These are phyloP conservation scores for Poa pratensis DNA, from an alignment of 176 grass and related monocot species.

Conservation along the genomic window DNA sequence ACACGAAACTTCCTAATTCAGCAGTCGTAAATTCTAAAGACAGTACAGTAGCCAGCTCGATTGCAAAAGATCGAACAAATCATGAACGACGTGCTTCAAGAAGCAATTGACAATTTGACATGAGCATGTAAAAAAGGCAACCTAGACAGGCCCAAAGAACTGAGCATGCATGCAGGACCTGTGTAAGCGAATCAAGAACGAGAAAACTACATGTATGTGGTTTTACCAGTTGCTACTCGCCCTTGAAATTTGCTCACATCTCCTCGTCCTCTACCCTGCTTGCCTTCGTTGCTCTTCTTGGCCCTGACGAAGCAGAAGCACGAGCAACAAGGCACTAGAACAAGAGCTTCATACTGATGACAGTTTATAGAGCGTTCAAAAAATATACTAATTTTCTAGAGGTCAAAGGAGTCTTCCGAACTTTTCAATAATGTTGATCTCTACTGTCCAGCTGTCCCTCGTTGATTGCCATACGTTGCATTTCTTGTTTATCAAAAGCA, in stretches of 20 bases:
- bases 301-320: conserved; percentile 78
- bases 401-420: too few species aligned
- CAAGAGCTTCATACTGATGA: conserved; percentile 59
- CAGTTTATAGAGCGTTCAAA: too few species aligned
- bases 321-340: conserved; percentile 74
- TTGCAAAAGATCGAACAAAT: not conserved
- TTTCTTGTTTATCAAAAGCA: too few species aligned
- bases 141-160: not conserved
- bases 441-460: too few species aligned
- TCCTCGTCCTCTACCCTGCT: conserved; percentile 15
- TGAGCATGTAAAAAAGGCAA: not conserved
- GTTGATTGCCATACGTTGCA: too few species aligned
- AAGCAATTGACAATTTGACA: not conserved
- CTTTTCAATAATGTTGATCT: too few species aligned
- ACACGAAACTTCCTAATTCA: not conserved
- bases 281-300: conserved; percentile 45
- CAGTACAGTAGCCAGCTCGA: not conserved
- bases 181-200: not conserved
- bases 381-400: too few species aligned
- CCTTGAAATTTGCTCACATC: conserved; percentile 38
- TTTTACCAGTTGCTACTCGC: not conserved
- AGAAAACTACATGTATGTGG: conserved; percentile 7
- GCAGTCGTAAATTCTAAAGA: not conserved
- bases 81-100: not conserved
- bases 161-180: not conserved